Evolutionary conservation across 1,284 basidiomycete genomes (phyloP), one percentile per base, ranked within the genome.

Genomic region (Rhodotorula sp.): DNA sequence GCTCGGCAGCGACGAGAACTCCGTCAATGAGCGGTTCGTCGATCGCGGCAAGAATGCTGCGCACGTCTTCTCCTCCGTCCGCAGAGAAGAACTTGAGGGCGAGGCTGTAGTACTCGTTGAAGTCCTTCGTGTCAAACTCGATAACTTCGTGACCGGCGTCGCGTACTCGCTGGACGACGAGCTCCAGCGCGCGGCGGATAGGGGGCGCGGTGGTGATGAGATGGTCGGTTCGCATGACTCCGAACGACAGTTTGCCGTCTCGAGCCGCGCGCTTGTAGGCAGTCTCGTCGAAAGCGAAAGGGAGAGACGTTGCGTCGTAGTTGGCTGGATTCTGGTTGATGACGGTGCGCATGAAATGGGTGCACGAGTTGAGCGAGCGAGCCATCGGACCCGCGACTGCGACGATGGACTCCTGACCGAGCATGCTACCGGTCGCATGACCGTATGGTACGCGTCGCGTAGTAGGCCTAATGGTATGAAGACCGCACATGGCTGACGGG

Each of bases 221-320:
- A 1, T 81, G 80, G 72, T 84, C 82, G 58, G 82, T 76, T 68
- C 79, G 76, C 76, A 83, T 79, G 30, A 82, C 77, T 1, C 80
- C 83, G 26, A 82, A 74, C 22, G 64, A 46, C 60, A 53, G 48
- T 63, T 64, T 61, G 70, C 29, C 33, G 49, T 55, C 64, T 79
- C 76, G 78, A 30, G 73, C 74, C 54, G 77, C 76, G 33, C 71
- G 65, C 2, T 22, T 15, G 44, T 22, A 46, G 0, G 37, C n/a
- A 5, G 22, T n/a, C 2, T 60, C 48, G 49, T 37, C 6, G 44
- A 60, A 66, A 2, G 53, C 24, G 24, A 60, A 66, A 1, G 65
- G 64, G 6, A 79, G 74, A 7, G 75, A 66, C 3, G 75, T 75
- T 22, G 78, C 74, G 48, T 82, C 82, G 30, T 66, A 59, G 45